Conservation (phyloP, 192 early-diverging fungal species). For the Helicostylum pulchrum region DNA sequence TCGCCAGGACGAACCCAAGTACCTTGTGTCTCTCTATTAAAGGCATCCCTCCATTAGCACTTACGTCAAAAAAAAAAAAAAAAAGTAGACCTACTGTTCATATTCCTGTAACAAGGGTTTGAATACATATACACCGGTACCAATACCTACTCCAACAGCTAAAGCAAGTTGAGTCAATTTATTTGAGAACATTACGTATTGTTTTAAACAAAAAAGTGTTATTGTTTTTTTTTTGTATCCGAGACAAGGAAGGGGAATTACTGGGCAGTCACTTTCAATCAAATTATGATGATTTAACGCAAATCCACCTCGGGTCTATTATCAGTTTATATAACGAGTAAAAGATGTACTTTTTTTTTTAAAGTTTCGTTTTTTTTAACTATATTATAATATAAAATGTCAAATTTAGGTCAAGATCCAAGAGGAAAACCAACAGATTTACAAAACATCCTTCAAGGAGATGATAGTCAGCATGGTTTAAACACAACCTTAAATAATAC, state of each 20-base stretch:
- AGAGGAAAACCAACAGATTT: neutral
- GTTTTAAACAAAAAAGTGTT: too few relatives aligned
- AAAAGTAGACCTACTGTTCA: conserved; percentile 23
- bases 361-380: too few relatives aligned
- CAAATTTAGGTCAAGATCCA: neutral
- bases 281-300: too few relatives aligned
- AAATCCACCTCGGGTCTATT: too few relatives aligned
- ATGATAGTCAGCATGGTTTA: conserved; percentile 3
- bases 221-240: too few relatives aligned
- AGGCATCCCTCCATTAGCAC: neutral
- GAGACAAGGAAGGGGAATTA: too few relatives aligned
- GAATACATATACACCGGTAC: conserved; percentile 35
- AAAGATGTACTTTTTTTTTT: too few relatives aligned
- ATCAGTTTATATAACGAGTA: too few relatives aligned
- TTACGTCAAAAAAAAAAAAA: neutral
- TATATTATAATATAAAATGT: too few relatives aligned
- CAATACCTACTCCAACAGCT: conserved; percentile 28
- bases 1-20: conserved; percentile 32
- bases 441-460: conserved; percentile 1
- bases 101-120: conserved; percentile 35
- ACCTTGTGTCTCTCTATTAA: conserved; percentile 28
- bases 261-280: too few relatives aligned
- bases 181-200: conserved; percentile 13
- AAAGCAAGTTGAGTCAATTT: conserved; percentile 15
- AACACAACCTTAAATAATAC: neutral